A percentile compares a stretch with the other conserved stretches of the same genome.
Conservation (phyloP, 495 filamentous ascomycete genomes). For the Penicillium diatomitis region DNA sequence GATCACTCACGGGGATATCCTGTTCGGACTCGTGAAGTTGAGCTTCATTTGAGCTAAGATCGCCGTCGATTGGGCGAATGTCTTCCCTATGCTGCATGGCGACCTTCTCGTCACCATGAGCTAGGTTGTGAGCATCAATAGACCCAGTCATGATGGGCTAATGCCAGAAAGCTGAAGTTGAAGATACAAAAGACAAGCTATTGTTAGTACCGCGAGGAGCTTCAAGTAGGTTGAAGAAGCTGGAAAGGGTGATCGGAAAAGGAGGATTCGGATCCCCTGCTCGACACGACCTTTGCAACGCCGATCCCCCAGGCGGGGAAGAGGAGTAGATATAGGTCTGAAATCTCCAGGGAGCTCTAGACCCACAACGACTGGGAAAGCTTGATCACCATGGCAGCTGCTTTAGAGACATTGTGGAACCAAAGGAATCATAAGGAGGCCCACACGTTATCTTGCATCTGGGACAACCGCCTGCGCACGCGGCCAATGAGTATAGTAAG, state of each 20-base stretch:
- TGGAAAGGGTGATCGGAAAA: neutral
- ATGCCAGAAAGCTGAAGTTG: neutral
- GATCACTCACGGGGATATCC: slow-evolving; percentile 10
- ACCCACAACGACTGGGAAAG: too few relatives aligned
- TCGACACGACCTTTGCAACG: neutral
- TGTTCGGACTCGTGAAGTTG: slow-evolving; percentile 14
- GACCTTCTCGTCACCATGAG: slow-evolving; percentile 20
- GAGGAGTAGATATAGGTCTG: slow-evolving; percentile 1
- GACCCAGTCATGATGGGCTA: slow-evolving; percentile 10
- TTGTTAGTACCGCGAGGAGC: neutral
- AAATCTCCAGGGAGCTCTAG: neutral
- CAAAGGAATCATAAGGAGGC: neutral
- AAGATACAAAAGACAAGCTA: neutral
- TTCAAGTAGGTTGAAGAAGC: neutral
- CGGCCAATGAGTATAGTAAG: slow-evolving; percentile 1
- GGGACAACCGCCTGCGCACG: slow-evolving; percentile 1
- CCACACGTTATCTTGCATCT: neutral
- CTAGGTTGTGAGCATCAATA: slow-evolving; percentile 11
- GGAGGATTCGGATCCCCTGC: neutral
- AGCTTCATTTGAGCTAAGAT: slow-evolving; percentile 10
- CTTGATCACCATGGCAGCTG: too few relatives aligned
- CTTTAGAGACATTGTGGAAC: too few relatives aligned
- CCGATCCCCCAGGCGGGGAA: neutral
- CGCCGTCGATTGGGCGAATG: slow-evolving; percentile 20
- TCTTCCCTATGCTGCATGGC: slow-evolving; percentile 6